Evolutionary conservation across 2,329 filamentous ascomycete species (phyloP), one percentile per base, ranked within the genome.

Genomic region (Lasiodiplodia sp.): DNA sequence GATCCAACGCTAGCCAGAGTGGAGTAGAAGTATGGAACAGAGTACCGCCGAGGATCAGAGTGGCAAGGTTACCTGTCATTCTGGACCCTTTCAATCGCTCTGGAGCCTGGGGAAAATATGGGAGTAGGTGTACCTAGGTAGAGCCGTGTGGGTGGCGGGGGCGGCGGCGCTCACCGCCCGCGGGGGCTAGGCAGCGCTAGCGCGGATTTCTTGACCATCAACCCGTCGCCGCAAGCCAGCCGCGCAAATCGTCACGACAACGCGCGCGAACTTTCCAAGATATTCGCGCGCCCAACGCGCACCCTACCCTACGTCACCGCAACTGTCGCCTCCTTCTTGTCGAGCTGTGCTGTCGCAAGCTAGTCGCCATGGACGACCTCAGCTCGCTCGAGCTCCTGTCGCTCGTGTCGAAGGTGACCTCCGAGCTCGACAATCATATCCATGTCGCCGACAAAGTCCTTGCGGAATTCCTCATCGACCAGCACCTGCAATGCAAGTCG

Each of bases 381-480:
- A 88, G 92, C 79, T 92, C 93, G 74, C 89, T 99, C 78, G 96
- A 99, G 86, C 86, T 96, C 70, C 87, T 99, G 66, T 97, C 94
- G 75, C 90, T 99, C 76, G 94, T 98, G 68, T 96, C 93, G 63
- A 97, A 95, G 80, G 93, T 99, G 74, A 94, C 94, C 16, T 95
- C 92, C 21, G 96, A 99, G 81, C 86, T 99, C 66, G 91, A 97
- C 75, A 99, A 99, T 77, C 93, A 99, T 81, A 82, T 98, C 69
- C 93, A 94, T 68, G 89, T 97, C 74, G 92, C 88, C 78, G 94
- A 99, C 82, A 97, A 97, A 81, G 97, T 93, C 5, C 89, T 99
- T 31, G 94, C 96, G 73, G 96, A 99, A 81, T 99, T 97, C 78
- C 89, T 99, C 75, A 97, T 99, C 77, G 92, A 92, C 70, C 92